Conservation (phyloP, 2,329 filamentous ascomycete species). For the Colletotrichum horii region DNA sequence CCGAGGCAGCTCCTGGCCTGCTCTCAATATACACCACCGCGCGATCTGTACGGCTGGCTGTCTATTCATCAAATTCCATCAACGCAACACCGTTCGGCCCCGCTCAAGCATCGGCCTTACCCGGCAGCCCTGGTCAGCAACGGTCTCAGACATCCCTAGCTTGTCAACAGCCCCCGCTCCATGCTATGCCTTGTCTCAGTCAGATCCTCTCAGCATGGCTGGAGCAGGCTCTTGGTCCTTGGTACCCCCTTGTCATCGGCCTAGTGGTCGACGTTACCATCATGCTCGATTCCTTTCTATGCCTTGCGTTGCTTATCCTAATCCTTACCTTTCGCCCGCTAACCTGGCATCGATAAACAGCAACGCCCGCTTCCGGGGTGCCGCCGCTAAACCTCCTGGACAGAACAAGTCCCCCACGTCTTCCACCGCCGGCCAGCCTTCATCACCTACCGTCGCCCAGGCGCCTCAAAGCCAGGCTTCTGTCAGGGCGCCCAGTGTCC, state of each 20-base stretch:
- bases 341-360: conserved; percentile 35
- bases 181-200: conserved; percentile 2
- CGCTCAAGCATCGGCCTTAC: not conserved
- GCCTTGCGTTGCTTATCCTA: not conserved
- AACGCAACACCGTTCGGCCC: not conserved
- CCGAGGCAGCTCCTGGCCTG: not conserved
- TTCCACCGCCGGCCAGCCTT: conserved; percentile 52
- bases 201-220: not conserved
- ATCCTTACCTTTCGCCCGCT: conserved; percentile 27
- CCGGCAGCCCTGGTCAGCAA: not conserved
- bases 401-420: conserved; percentile 58
- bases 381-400: conserved; percentile 54
- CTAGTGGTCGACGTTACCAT: not conserved
- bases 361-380: conserved; percentile 64
- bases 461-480: conserved; percentile 51
- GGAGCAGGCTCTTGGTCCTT: not conserved
- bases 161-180: not conserved
- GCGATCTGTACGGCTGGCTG: not conserved
- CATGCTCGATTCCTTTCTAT: not conserved
- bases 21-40: not conserved
- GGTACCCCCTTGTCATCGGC: not conserved
- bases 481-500: conserved; percentile 60
- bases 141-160: conserved; percentile 17
- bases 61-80: not conserved
- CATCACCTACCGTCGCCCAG: conserved; percentile 53